These are phyloP conservation scores for Schizothecium vesticola DNA, from an alignment of 495 filamentous ascomycete species.

Conservation along the genomic window DNA sequence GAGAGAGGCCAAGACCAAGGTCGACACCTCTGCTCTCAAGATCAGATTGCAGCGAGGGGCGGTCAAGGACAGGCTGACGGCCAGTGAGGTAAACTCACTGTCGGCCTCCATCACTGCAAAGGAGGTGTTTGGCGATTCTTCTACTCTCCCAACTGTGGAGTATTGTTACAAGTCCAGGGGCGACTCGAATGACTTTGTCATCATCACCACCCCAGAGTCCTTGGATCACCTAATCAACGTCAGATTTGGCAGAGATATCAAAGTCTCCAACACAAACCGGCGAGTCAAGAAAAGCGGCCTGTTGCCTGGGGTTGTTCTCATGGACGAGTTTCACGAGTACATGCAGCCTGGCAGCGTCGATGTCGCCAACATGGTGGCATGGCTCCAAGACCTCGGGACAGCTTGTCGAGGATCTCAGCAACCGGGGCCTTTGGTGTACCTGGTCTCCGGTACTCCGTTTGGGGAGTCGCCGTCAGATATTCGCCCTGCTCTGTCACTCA, in stretches of 20 bases:
- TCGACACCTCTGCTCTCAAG: constrained; percentile 22
- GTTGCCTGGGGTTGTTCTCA: constrained; percentile 20
- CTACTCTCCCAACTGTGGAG: neutral
- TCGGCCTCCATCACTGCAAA: neutral
- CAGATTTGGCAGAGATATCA: constrained; percentile 7
- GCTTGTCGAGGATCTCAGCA: neutral
- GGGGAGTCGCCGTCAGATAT: constrained; percentile 17
- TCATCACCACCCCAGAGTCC: constrained; percentile 14
- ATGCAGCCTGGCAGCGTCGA: neutral
- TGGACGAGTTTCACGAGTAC: constrained; percentile 31
- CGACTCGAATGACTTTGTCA: constrained; percentile 15
- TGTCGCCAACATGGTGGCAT: constrained; percentile 3
- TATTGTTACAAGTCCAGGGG: constrained; percentile 4
- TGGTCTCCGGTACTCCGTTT: constrained; percentile 27
- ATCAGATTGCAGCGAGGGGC: constrained; percentile 1
- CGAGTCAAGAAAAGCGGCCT: constrained; percentile 10
- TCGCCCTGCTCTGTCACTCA: constrained; percentile 6
- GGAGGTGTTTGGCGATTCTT: neutral
- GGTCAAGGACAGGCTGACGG: constrained; percentile 14
- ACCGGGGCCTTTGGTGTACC: constrained; percentile 14
- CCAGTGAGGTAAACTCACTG: constrained; percentile 5
- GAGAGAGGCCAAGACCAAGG: constrained; percentile 19
- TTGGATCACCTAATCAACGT: neutral
- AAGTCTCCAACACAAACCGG: neutral
- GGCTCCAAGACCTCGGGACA: constrained; percentile 20